Evolutionary conservation across 2,329 filamentous ascomycete species (phyloP).

Genomic region (Biscogniauxia sp.): DNA sequence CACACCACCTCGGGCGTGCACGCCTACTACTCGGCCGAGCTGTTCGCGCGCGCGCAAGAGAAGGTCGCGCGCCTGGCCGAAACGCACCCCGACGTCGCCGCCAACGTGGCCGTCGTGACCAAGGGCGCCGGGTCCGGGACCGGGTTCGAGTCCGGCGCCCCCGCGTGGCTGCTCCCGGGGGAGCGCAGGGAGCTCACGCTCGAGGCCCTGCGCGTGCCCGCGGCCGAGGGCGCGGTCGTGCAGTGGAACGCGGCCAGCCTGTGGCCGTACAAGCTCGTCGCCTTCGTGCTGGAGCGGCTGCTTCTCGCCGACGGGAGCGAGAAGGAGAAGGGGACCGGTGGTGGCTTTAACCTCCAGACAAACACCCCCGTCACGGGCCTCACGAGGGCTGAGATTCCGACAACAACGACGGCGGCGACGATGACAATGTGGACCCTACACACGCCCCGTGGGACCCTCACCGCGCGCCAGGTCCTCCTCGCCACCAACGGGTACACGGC

Average conservation of each 20-base stretch:
- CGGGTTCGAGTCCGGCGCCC: no score
- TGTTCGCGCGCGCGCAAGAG: constrained; percentile 51
- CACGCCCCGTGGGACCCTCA: constrained; percentile 67
- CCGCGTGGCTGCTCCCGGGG: constrained; percentile 20
- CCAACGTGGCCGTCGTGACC: constrained; percentile 42
- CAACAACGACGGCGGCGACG: constrained; percentile 9
- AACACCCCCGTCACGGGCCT: constrained; percentile 62
- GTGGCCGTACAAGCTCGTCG: constrained; percentile 84
- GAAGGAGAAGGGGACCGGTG: constrained; percentile 15
- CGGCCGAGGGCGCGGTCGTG: constrained; percentile 61
- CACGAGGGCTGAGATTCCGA: constrained; percentile 31
- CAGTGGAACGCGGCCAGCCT: constrained; percentile 65
- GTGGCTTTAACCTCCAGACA: constrained; percentile 70
- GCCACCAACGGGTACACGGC: constrained; percentile 86
- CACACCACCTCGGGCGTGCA: constrained; percentile 61
- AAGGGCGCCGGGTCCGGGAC: constrained; percentile 16
- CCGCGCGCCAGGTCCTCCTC: constrained; percentile 64
- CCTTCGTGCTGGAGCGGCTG: constrained; percentile 65
- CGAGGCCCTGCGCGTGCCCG: constrained; percentile 51
- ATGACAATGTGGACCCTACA: constrained; percentile 54
- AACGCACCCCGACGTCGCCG: constrained; percentile 56
- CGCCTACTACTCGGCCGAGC: constrained; percentile 54
- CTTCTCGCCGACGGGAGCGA: constrained; percentile 26
- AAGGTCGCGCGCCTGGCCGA: constrained; percentile 50
- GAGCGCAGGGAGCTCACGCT: constrained; percentile 39